Evolutionary conservation across 2,329 filamentous ascomycete species (phyloP).

Genomic region (Cyphellophora europaea): DNA sequence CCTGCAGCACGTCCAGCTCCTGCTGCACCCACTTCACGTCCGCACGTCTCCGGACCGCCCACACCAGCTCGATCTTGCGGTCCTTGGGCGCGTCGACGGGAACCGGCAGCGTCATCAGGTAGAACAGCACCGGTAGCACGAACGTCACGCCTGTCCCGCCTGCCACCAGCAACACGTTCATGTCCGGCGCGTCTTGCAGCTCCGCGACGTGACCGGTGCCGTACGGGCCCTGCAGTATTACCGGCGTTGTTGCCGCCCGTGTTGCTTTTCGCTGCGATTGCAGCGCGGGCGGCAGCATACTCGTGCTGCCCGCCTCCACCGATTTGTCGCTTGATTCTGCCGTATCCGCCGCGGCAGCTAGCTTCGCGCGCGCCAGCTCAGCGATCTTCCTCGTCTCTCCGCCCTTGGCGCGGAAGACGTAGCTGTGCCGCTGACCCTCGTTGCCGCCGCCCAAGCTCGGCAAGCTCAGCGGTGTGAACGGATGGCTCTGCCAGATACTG

Average conservation of each 20-base stretch:
- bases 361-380: conserved; percentile 25
- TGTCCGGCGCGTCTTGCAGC: conserved; percentile 17
- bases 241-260: conserved; percentile 34
- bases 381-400: conserved; percentile 53
- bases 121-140: conserved; percentile 43
- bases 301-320: neutral
- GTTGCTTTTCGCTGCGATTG: neutral
- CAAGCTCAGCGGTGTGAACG: conserved; percentile 55
- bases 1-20: conserved; percentile 45
- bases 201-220: conserved; percentile 27
- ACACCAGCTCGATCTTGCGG: conserved; percentile 52
- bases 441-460: conserved; percentile 28
- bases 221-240: conserved; percentile 57
- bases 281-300: neutral
- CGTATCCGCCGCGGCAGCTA: conserved; percentile 1
- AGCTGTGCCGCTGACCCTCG: conserved; percentile 21
- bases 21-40: conserved; percentile 50
- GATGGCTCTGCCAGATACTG: conserved; percentile 64
- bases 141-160: conserved; percentile 53
- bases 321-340: conserved; percentile 9
- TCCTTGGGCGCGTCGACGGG: conserved; percentile 18
- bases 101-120: conserved; percentile 20
- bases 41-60: conserved; percentile 48
- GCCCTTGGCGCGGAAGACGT: conserved; percentile 26
- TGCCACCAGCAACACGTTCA: conserved; percentile 44